Percentiles rank a stretch among this genome's conserved stretches.
Evolutionary conservation across 2,329 filamentous ascomycete genomes (phyloP).

Genomic region (Penicillium sp.): DNA sequence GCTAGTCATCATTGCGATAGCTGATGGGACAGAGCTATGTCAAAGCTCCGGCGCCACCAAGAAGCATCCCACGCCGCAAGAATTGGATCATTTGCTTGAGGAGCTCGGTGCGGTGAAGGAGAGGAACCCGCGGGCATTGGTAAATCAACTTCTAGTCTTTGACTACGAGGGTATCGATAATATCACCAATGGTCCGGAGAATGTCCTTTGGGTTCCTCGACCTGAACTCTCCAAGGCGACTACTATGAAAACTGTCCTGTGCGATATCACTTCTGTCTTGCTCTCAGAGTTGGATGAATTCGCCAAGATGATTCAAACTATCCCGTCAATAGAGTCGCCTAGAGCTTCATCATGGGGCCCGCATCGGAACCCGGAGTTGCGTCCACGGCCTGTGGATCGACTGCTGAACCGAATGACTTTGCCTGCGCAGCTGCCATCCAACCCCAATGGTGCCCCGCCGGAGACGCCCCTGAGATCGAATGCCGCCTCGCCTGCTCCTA

Average conservation of each 20-base stretch:
- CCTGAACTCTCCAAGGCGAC: conserved; percentile 69
- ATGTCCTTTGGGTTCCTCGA: conserved; percentile 70
- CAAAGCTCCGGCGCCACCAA: conserved; percentile 27
- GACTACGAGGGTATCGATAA: conserved; percentile 64
- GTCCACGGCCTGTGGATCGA: conserved; percentile 55
- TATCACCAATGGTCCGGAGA: conserved; percentile 60
- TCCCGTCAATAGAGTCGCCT: conserved; percentile 77
- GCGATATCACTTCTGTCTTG: conserved; percentile 72
- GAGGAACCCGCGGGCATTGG: conserved; percentile 71
- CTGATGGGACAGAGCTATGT: conserved; percentile 72
- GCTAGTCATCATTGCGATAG: conserved; percentile 78
- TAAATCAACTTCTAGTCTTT: conserved; percentile 79
- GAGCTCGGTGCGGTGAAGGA: conserved; percentile 72
- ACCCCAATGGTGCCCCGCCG: conserved; percentile 33
- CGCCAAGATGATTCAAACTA: conserved; percentile 70
- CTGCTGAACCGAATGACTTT: conserved; percentile 75
- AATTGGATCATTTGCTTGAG: conserved; percentile 49
- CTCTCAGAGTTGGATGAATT: conserved; percentile 75
- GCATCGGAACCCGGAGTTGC: conserved; percentile 53
- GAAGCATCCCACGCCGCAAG: conserved; percentile 40
- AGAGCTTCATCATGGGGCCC: conserved; percentile 51
- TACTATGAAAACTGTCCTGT: conserved; percentile 79
- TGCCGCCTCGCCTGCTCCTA: conserved; percentile 37
- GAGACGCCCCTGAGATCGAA: conserved; percentile 43
- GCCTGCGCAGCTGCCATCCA: conserved; percentile 61